These are phyloP conservation scores for Salix purpurea DNA, from an alignment of 345 rosid genomes.

Conservation along the genomic window DNA sequence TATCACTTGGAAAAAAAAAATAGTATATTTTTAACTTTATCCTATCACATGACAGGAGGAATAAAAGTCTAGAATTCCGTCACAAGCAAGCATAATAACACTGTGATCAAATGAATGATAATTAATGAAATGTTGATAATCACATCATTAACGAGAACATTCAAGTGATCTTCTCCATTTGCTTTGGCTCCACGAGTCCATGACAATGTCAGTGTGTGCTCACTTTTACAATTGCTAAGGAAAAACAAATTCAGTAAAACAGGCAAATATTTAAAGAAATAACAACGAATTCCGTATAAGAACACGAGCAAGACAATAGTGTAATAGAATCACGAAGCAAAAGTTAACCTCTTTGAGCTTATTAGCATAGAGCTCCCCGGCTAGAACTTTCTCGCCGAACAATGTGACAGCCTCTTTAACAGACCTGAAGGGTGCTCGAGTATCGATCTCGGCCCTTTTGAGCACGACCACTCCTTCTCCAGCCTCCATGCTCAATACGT, in stretches of 20 bases:
- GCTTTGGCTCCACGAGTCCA: too few relatives aligned
- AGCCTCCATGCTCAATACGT: conserved; percentile 20
- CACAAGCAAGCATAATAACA: not conserved
- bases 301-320: not conserved
- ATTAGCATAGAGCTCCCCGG: conserved; percentile 51
- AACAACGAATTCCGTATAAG: not conserved
- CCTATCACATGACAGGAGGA: not conserved
- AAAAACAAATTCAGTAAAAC: not conserved
- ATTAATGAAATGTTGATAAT: not conserved
- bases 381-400: conserved; percentile 74
- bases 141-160: not conserved
- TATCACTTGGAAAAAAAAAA: not conserved
- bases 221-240: not conserved
- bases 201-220: too few relatives aligned
- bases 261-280: not conserved
- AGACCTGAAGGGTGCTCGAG: conserved; percentile 63
- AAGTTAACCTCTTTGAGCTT: conserved; percentile 49
- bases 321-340: not conserved
- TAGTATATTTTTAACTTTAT: not conserved
- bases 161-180: not conserved
- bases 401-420: conserved; percentile 77
- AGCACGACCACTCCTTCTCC: conserved; percentile 18
- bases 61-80: not conserved
- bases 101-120: not conserved
- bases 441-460: conserved; percentile 71